phyloP scores from a whole-genome alignment of 306 rosid species.

The Rubus idaeus region DNA sequence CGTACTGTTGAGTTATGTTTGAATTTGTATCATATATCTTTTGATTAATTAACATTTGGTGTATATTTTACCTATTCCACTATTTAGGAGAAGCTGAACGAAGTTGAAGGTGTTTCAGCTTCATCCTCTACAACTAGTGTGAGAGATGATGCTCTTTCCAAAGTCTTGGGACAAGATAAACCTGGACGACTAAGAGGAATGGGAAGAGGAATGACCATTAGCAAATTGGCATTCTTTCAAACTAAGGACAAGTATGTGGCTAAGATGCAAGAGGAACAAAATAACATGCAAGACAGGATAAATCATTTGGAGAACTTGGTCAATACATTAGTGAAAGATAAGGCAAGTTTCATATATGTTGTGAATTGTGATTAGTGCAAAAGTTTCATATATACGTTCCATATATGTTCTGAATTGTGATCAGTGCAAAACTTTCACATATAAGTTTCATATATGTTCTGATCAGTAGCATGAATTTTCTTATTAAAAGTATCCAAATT shows the following conservation, averaged over 20 bases:
- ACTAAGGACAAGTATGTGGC: background rate
- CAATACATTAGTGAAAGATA: background rate
- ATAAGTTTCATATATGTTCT: too few species aligned
- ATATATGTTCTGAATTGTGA: too few species aligned
- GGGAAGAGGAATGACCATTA: background rate
- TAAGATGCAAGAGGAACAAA: background rate
- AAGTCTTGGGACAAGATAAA: slow-evolving; percentile 4
- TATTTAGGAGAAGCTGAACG: background rate
- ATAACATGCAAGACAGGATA: background rate
- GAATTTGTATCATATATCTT: too few species aligned
- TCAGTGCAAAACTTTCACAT: too few species aligned
- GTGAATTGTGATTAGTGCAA: too few species aligned
- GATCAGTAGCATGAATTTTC: too few species aligned
- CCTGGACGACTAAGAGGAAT: background rate
- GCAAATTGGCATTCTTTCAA: background rate
- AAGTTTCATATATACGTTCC: too few species aligned
- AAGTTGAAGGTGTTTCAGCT: background rate
- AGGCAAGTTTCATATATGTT: background rate
- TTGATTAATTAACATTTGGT: too few species aligned
- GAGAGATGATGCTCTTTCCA: background rate
- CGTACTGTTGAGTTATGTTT: too few species aligned
- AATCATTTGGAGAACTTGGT: background rate
- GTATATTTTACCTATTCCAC: too few species aligned
- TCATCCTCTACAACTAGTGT: background rate
- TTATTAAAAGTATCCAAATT: too few species aligned